Conservation (phyloP, 805 yeast species). For the Ogataea paradorogensis region DNA sequence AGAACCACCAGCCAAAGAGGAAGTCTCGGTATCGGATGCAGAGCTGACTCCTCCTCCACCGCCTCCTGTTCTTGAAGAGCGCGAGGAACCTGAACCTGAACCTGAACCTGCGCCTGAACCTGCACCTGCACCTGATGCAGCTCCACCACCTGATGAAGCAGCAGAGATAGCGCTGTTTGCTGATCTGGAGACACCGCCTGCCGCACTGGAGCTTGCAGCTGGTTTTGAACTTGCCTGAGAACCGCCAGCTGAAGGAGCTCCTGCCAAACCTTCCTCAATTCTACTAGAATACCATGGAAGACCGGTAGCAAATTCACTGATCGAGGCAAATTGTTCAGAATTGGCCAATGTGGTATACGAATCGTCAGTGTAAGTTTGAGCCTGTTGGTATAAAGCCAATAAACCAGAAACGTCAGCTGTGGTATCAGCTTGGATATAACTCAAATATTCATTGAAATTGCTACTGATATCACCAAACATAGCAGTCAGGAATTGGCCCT, state of each 20-base stretch:
- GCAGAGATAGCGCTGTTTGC: constrained; percentile 7
- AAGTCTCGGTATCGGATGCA: background rate
- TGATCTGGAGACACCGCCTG: background rate
- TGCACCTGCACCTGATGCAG: constrained; percentile 3
- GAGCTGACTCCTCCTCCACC: constrained; percentile 7
- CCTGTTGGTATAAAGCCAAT: constrained; percentile 32
- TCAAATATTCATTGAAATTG: constrained; percentile 33
- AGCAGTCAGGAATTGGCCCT: constrained; percentile 34
- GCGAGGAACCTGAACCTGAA: background rate
- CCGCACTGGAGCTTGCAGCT: constrained; percentile 13
- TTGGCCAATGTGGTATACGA: constrained; percentile 42
- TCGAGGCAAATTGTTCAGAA: constrained; percentile 13
- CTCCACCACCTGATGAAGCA: constrained; percentile 2
- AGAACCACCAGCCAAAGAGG: constrained; percentile 12
- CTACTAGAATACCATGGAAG: constrained; percentile 37
- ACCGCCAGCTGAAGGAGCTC: constrained; percentile 10
- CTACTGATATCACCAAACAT: constrained; percentile 36
- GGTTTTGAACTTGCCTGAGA: constrained; percentile 14
- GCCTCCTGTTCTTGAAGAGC: background rate
- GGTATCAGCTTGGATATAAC: constrained; percentile 31
- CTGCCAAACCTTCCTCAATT: constrained; percentile 21
- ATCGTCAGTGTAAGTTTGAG: constrained; percentile 41
- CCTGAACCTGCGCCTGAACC: background rate
- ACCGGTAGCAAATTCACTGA: constrained; percentile 30
- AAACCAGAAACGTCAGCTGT: constrained; percentile 30